phyloP scores from a whole-genome alignment of 2,329 filamentous ascomycete species.

The Botrytis fabae region DNA sequence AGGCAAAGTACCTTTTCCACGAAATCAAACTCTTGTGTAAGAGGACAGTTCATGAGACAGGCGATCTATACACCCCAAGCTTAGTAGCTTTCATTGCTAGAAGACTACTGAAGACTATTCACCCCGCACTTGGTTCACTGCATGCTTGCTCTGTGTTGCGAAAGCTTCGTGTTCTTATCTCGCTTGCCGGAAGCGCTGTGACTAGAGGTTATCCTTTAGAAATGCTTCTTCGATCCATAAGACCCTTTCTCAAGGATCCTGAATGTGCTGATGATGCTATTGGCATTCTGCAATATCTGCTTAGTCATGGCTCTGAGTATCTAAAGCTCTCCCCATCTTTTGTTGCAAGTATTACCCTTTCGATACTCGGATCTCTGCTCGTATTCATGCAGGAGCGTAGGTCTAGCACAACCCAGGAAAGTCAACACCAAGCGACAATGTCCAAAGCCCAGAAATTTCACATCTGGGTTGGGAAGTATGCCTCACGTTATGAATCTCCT shows the following conservation, averaged over 20 bases:
- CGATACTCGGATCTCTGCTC: conserved; percentile 75
- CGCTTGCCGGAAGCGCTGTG: conserved; percentile 72
- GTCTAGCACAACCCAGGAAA: conserved; percentile 81
- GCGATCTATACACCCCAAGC: conserved; percentile 71
- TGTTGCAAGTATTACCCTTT: conserved; percentile 75
- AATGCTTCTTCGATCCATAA: conserved; percentile 81
- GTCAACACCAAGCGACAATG: conserved; percentile 75
- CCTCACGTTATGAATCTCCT: conserved; percentile 60
- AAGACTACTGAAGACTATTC: conserved; percentile 75
- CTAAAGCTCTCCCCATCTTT: conserved; percentile 70
- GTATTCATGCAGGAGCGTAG: conserved; percentile 74
- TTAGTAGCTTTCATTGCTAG: conserved; percentile 74
- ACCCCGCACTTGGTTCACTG: conserved; percentile 79
- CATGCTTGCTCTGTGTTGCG: conserved; percentile 85
- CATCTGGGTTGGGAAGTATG: conserved; percentile 71
- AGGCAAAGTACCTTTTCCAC: conserved; percentile 70
- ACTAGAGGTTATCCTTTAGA: conserved; percentile 80
- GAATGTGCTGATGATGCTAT: conserved; percentile 90
- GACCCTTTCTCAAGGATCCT: conserved; percentile 75
- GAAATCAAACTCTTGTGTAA: conserved; percentile 78
- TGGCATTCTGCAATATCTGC: conserved; percentile 81
- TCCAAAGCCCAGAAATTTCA: conserved; percentile 75
- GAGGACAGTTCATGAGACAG: conserved; percentile 64
- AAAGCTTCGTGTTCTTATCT: conserved; percentile 80
- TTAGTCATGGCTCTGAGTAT: conserved; percentile 66